Base-by-base conservation (phyloP, 257 asterid species). In the Mentha longifolia region DNA sequence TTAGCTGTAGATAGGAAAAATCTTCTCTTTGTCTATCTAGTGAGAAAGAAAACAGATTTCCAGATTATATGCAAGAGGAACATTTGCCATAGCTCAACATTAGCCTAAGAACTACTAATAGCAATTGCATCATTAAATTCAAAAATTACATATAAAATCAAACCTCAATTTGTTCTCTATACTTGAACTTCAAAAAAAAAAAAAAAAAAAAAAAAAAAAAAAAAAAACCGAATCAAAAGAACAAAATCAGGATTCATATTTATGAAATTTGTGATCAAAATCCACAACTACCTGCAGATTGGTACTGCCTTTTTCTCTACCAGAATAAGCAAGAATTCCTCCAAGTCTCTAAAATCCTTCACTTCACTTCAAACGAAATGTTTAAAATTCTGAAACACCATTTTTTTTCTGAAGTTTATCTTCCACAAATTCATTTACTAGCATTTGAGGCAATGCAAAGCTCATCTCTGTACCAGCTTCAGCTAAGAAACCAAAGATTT, bases 401-500 rank as follows among this genome's bases (percentile, higher is more conserved):
- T 25, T 39, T 25, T 11, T 35, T 35, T 35, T 61, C n/a, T 52
- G 50, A 39, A 7, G 49, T 52, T 51, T 39, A 51, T 51, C 14
- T 62, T 33, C 57, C 47, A 22, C 37, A 67, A 67, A 41, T 59
- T 46, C 39, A 51, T 51, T 9, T 31, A 17, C 20, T 8, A 41
- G 28, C 42, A 17, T 31, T 7, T 49, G 11, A 35, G 43, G 45
- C 33, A 66, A 31, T 33, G 16, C 9, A 3, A 13, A 65, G 46
- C 31, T 46, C 59, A 49, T 66, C 37, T 11, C 31, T 49, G 22
- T 45, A 31, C 49, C 31, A 28, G 39, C 22, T 59, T 22, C 57
- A 43, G 75, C 59, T 39, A 16, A 61, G 14, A 33, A 62, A 72
- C 64, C 20, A 35, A 11, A 33, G 12, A 30, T 19, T 61, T 61